Conservation (phyloP, 208 protist genomes). For the Chromosphaera perkinsii region DNA sequence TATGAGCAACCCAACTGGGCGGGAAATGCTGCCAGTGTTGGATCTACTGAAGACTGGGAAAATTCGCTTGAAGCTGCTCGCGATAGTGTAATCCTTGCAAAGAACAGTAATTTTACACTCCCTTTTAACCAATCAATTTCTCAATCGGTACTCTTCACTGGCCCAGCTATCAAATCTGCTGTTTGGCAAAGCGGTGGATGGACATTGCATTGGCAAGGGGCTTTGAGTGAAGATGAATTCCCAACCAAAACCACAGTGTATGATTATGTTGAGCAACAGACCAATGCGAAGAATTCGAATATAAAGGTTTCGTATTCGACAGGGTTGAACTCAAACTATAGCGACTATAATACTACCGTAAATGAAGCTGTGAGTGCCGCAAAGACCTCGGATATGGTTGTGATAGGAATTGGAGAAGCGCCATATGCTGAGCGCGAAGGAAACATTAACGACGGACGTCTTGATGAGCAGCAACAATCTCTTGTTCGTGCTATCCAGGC, state of each 20-base stretch:
- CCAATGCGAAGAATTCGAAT: no score
- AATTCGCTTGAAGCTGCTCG: background rate
- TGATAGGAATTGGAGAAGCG: background rate
- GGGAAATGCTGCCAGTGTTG: no score
- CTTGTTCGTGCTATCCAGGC: background rate
- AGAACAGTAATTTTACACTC: background rate
- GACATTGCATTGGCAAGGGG: slow-evolving; percentile 2
- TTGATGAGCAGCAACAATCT: background rate
- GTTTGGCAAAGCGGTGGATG: background rate
- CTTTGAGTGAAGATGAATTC: no score
- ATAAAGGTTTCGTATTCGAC: no score
- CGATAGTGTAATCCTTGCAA: background rate
- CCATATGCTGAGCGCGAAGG: background rate
- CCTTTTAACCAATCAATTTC: background rate
- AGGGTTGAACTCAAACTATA: no score
- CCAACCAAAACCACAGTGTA: background rate
- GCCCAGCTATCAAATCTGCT: background rate
- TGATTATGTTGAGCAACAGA: no score
- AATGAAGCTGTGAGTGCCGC: no score
- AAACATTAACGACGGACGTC: background rate
- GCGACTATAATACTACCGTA: no score
- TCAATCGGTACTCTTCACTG: background rate
- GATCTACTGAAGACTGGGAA: no score
- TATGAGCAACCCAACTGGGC: no score
- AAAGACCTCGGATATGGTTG: no score